A percentile compares a stretch with the other conserved stretches of the same genome.
These are phyloP conservation scores for Plenodomus biglobosus DNA, from an alignment of 2,329 filamentous ascomycete species.

Conservation along the genomic window DNA sequence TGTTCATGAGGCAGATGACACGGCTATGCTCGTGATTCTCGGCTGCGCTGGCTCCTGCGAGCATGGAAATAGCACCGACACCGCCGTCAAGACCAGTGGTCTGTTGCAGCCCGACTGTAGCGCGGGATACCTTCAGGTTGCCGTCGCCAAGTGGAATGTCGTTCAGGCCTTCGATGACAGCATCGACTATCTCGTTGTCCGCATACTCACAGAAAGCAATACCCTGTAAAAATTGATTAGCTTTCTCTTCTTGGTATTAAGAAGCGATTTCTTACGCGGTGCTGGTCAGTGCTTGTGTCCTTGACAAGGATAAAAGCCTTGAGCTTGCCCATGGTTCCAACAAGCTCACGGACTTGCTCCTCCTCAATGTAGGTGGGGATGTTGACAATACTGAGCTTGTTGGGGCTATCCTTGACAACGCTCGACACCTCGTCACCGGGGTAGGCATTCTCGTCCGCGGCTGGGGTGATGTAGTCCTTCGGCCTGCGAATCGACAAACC, in stretches of 20 bases:
- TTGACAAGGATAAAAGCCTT: conserved; percentile 91
- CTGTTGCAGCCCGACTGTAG: conserved; percentile 92
- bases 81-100: conserved; percentile 90
- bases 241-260: not conserved
- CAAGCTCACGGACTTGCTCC: conserved; percentile 85
- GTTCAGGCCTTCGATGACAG: conserved; percentile 87
- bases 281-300: conserved; percentile 81
- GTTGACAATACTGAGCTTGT: conserved; percentile 92
- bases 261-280: conserved; percentile 65
- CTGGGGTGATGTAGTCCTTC: conserved; percentile 95
- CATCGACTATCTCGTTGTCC: conserved; percentile 74
- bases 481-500: conserved; percentile 80
- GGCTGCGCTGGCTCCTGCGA: conserved; percentile 82
- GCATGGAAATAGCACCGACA: conserved; percentile 96
- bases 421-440: conserved; percentile 77
- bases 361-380: conserved; percentile 86
- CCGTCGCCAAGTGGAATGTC: conserved; percentile 91
- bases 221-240: conserved; percentile 58
- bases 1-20: conserved; percentile 92
- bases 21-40: conserved; percentile 73
- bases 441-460: conserved; percentile 62
- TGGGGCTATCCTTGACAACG: conserved; percentile 84
- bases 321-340: conserved; percentile 87
- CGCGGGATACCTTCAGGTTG: conserved; percentile 80
- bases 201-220: conserved; percentile 96